A percentile compares a stretch with the other conserved stretches of the same genome.
Conservation (phyloP, 2,329 filamentous ascomycete genomes). For the Fusarium sp. region DNA sequence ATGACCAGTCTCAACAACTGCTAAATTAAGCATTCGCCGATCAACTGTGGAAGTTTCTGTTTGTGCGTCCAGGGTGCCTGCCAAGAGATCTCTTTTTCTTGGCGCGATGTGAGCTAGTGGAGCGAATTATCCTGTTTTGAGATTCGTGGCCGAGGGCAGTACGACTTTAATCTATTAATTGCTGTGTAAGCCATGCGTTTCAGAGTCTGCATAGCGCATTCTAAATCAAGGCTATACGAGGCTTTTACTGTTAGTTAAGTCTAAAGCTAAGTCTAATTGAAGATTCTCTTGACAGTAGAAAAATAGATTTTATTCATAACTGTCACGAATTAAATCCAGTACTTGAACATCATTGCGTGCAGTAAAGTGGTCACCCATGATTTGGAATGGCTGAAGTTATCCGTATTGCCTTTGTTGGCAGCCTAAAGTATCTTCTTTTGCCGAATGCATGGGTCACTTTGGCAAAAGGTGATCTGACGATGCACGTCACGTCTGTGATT, state of each 20-base stretch:
- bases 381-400: rapidly evolving
- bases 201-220: neutral
- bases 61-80: neutral
- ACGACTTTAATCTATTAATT: neutral
- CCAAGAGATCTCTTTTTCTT: neutral
- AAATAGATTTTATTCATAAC: rapidly evolving
- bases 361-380: rapidly evolving
- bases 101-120: neutral
- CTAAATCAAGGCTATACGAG: too few relatives aligned
- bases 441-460: neutral
- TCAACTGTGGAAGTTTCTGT: too few relatives aligned
- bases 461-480: neutral
- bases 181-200: neutral
- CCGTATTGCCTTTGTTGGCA: rapidly evolving
- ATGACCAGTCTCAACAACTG: neutral
- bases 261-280: neutral
- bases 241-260: neutral
- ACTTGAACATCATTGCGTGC: rapidly evolving
- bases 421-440: neutral
- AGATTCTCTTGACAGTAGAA: rapidly evolving
- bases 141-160: neutral
- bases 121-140: neutral
- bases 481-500: neutral
- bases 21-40: neutral
- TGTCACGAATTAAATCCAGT: rapidly evolving